phyloP scores from a whole-genome alignment of 352 stramenopile genomes.

The Globisporangium takayamanum region DNA sequence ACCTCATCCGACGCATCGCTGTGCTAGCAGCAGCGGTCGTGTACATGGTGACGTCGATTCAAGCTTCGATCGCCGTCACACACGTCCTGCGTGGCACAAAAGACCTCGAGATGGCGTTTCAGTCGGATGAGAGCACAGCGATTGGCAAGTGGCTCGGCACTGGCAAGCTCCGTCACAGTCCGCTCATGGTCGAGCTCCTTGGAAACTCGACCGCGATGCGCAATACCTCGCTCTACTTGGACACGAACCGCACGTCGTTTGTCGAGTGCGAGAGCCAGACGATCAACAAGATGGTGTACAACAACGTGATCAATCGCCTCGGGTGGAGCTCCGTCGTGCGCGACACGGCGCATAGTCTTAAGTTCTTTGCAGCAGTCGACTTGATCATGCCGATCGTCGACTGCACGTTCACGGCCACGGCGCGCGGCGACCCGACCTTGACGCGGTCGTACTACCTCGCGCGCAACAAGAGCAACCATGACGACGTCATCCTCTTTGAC shows the following conservation, averaged over 20 bases:
- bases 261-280: constrained; percentile 12
- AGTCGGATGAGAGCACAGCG: not conserved
- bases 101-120: constrained; percentile 13
- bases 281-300: constrained; percentile 1
- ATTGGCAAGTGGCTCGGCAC: not conserved
- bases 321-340: constrained; percentile 1
- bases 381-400: constrained; percentile 25
- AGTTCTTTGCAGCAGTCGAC: constrained; percentile 16
- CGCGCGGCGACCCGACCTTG: not conserved
- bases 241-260: constrained; percentile 16
- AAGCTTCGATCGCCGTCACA: constrained; percentile 13
- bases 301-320: constrained; percentile 9
- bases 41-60: constrained; percentile 18
- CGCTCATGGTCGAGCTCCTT: constrained; percentile 8
- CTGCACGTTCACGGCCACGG: not conserved
- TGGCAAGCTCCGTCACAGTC: not conserved
- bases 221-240: constrained; percentile 23
- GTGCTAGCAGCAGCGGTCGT: constrained; percentile 5
- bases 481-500: not conserved
- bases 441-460: not conserved
- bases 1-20: not conserved
- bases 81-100: constrained; percentile 17
- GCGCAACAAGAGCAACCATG: not conserved
- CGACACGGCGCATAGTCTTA: constrained; percentile 12
- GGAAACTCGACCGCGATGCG: constrained; percentile 19